Conservation (phyloP, 106 monocot species). For the Allium fistulosum region DNA sequence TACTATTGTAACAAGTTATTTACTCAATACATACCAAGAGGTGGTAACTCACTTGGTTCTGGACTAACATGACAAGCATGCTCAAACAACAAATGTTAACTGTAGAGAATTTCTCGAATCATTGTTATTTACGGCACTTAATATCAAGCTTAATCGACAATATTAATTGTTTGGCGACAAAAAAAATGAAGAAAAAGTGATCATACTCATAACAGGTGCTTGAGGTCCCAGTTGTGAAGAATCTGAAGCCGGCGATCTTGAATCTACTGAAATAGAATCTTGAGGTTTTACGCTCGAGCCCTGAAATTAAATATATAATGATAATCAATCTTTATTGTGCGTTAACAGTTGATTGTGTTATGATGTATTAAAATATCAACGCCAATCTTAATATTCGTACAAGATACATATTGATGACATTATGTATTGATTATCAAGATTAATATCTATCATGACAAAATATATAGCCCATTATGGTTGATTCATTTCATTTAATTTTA, state of each 20-base stretch:
- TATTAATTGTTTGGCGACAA: not conserved
- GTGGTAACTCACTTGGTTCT: constrained; percentile 1
- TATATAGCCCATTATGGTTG: no score
- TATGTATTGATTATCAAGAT: no score
- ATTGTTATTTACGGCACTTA: not conserved
- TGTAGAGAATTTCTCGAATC: not conserved
- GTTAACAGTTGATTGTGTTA: no score
- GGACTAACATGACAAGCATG: not conserved
- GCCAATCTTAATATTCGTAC: no score
- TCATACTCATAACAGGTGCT: constrained; percentile 25
- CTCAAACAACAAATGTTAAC: not conserved
- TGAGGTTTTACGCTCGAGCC: constrained; percentile 21
- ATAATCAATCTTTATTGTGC: no score
- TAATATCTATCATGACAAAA: no score
- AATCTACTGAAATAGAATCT: constrained; percentile 26
- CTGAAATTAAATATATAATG: constrained; percentile 2
- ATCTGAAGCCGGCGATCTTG: constrained; percentile 22
- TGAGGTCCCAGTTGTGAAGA: constrained; percentile 33
- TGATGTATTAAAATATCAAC: no score
- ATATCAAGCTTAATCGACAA: not conserved
- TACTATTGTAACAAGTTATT: no score
- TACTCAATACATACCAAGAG: no score
- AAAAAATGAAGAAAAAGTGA: not conserved
- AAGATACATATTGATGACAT: no score
- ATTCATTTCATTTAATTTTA: no score